Conservation (phyloP, 2,329 filamentous ascomycete genomes). For the Hymenoscyphus linearis region DNA sequence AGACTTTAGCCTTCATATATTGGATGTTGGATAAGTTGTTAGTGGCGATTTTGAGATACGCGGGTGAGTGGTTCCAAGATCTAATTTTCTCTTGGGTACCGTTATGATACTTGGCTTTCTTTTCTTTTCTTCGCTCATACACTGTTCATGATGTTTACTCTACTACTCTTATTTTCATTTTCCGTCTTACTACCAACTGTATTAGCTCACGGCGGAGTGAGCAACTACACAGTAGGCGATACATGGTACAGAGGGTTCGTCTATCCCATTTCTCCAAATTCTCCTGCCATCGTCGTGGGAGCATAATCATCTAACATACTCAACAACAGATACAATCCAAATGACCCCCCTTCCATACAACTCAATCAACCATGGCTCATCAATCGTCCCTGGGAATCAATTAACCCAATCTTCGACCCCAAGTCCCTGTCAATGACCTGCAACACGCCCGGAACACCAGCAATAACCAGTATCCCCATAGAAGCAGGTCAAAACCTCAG, state of each 20-base stretch:
- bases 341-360: slow-evolving; percentile 6
- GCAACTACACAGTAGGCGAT: slow-evolving; percentile 16
- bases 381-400: slow-evolving; percentile 15
- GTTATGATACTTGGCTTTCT: neutral
- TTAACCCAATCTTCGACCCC: slow-evolving; percentile 16
- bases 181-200: neutral
- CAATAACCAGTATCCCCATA: slow-evolving; percentile 15
- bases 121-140: neutral
- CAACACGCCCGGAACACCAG: slow-evolving; percentile 16
- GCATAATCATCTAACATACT: neutral
- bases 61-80: neutral
- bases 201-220: slow-evolving; percentile 16
- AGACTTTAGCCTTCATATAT: neutral
- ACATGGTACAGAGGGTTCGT: slow-evolving; percentile 16
- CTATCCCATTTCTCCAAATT: neutral
- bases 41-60: neutral
- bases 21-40: neutral
- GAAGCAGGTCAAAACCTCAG: slow-evolving; percentile 17
- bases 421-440: slow-evolving; percentile 10
- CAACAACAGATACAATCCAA: slow-evolving; percentile 12
- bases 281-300: neutral
- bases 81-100: neutral
- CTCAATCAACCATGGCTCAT: slow-evolving; percentile 15
- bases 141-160: neutral
- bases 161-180: slow-evolving; percentile 2